phyloP scores from a whole-genome alignment of 352 stramenopile genomes.

The Phytophthora constricta region DNA sequence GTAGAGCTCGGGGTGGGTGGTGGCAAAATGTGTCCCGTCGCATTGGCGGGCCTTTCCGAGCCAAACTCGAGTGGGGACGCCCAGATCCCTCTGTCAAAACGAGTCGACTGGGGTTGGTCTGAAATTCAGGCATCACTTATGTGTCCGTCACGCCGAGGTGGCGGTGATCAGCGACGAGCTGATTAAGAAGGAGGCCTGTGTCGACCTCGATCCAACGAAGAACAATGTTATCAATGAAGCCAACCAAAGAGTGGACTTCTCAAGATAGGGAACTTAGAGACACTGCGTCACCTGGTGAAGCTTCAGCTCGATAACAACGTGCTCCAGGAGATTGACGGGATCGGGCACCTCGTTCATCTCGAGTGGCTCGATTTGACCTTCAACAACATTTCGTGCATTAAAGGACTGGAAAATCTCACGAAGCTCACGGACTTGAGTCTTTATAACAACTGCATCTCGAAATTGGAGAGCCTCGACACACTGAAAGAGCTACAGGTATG shows the following conservation, averaged over 20 bases:
- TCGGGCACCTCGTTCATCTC: conserved; percentile 86
- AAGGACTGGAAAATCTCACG: conserved; percentile 91
- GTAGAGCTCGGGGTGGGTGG: too few species aligned
- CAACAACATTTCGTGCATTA: conserved; percentile 94
- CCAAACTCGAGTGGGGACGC: not conserved
- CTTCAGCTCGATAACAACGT: conserved; percentile 96
- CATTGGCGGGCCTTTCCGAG: conserved; percentile 21
- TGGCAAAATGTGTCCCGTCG: conserved; percentile 23
- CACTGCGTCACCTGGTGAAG: conserved; percentile 87
- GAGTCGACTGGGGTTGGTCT: not conserved
- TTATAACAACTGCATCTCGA: conserved; percentile 95
- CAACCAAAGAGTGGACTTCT: conserved; percentile 79
- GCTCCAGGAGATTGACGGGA: conserved; percentile 91
- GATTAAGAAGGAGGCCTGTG: conserved; percentile 68
- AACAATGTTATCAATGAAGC: conserved; percentile 75
- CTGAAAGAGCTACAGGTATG: conserved; percentile 87
- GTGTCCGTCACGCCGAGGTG: conserved; percentile 77
- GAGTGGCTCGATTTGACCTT: conserved; percentile 95
- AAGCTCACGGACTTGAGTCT: conserved; percentile 92
- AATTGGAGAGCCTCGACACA: conserved; percentile 91
- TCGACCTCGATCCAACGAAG: conserved; percentile 70
- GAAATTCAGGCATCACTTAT: conserved; percentile 70
- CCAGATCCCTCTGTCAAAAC: not conserved
- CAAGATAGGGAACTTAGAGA: conserved; percentile 95
- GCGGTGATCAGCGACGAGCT: conserved; percentile 84